Evolutionary conservation across 352 stramenopile species (phyloP), one percentile per base, ranked within the genome.

Genomic region (Globisporangium rhizosaccharum): DNA sequence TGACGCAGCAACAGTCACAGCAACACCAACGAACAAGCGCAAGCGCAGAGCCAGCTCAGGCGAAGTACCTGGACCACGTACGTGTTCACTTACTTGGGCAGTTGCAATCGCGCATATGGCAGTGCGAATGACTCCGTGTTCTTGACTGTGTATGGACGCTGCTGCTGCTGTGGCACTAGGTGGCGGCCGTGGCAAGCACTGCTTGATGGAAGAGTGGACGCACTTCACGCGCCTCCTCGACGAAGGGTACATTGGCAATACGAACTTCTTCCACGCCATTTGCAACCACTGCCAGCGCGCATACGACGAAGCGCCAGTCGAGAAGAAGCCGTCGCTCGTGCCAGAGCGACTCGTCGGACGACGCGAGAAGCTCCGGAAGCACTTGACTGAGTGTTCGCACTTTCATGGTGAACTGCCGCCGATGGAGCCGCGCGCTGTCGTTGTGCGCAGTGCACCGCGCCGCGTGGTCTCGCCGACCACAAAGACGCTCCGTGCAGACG

Each of bases 151-250:
- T 2, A 12, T 25, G 9, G 33, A 44, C 20, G 28, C 23, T 55
- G 9, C 17, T 14, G 26, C 15, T 51, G 20, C 10, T 53, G n/a
- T 44, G 11, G 15, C 15, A 18, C 11, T 44, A 64, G 56, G 62
- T 18, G 75, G 76, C 28, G 76, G 76, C 2, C 76, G 80, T 42
- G 77, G 80, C 59, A 88, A 87, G 61, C 76, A 89, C 71, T 89
- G 80, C 64, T 81, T 90, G 67, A 90, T 92, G 76, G 83, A 88
- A 52, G 83, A 92, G 59, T 92, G 83, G 83, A 67, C 76, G 42
- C 80, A 92, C 60, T 92, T 90, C 53, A 79, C 72, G 46, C 80
- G 83, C 0, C 69, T 92, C 45, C 72, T 88, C 58, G 74, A 89
- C 36, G 76, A 89, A 57, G 83, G 80, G 20, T 92, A 88, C 70